Conservation (phyloP, 1,139 yeast genomes). For the Candida sanyaensis region DNA sequence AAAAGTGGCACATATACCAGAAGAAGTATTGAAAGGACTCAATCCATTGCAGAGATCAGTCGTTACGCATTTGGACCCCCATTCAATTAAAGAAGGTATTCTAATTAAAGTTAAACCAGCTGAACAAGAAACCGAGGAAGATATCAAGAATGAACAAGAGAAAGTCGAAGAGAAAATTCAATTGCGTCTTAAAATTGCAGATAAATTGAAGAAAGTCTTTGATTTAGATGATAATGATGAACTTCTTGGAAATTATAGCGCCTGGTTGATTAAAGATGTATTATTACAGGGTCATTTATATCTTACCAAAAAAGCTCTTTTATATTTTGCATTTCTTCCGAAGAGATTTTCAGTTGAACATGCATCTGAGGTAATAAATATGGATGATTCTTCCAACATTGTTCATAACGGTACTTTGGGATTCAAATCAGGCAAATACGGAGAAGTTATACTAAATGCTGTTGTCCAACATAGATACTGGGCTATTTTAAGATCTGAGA, state of each 20-base stretch:
- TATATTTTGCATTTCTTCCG: slow-evolving; percentile 86
- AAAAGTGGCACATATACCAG: slow-evolving; percentile 3
- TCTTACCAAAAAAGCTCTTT: slow-evolving; percentile 61
- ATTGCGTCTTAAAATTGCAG: slow-evolving; percentile 34
- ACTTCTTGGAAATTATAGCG: slow-evolving; percentile 58
- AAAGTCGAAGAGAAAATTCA: slow-evolving; percentile 15
- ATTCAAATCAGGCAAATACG: slow-evolving; percentile 48
- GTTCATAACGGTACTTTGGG: slow-evolving; percentile 52
- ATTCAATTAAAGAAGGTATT: slow-evolving; percentile 22
- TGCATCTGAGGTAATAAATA: slow-evolving; percentile 8
- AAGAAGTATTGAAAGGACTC: slow-evolving; percentile 8
- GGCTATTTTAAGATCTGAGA: slow-evolving; percentile 74
- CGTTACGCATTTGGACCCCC: slow-evolving; percentile 33
- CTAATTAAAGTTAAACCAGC: slow-evolving; percentile 19
- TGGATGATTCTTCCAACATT: slow-evolving; percentile 33
- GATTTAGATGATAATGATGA: slow-evolving; percentile 49
- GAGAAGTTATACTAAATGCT: slow-evolving; percentile 38
- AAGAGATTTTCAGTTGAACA: slow-evolving; percentile 25
- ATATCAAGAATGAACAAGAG: slow-evolving; percentile 14
- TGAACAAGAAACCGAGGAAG: slow-evolving; percentile 9
- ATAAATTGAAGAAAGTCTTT: slow-evolving; percentile 38
- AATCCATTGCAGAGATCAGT: slow-evolving; percentile 40
- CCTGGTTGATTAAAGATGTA: slow-evolving; percentile 84
- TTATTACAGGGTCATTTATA: slow-evolving; percentile 84
- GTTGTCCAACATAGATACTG: slow-evolving; percentile 54